phyloP scores from a whole-genome alignment of 208 protist species.

The Leishmania gerbilli region DNA sequence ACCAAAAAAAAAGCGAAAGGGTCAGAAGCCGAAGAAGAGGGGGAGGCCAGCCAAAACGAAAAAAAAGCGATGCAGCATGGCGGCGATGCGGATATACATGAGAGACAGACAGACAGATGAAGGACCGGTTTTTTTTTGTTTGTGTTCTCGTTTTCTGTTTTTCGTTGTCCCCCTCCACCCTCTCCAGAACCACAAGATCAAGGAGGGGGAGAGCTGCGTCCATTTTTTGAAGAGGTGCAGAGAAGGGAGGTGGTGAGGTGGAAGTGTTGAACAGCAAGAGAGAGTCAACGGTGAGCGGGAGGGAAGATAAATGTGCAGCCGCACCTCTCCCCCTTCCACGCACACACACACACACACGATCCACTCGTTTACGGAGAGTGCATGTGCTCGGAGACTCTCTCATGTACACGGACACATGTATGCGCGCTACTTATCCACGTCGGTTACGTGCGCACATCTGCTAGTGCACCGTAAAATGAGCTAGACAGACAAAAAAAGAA shows the following conservation, averaged over 20 bases:
- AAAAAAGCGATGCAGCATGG: too few relatives aligned
- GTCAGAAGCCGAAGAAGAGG: background rate
- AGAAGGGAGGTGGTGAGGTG: background rate
- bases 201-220: background rate
- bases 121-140: background rate
- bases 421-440: background rate
- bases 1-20: background rate
- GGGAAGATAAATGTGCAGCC: background rate
- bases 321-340: background rate
- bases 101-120: background rate
- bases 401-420: background rate
- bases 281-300: background rate
- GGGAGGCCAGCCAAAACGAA: background rate
- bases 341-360: background rate
- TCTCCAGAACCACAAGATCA: background rate
- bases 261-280: background rate
- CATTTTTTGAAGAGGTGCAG: background rate
- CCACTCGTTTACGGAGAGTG: background rate
- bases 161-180: too few relatives aligned
- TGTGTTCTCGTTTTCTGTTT: too few relatives aligned
- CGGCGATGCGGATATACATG: too few relatives aligned
- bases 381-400: background rate
- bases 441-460: background rate
- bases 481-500: background rate
- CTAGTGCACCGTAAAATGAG: background rate